phyloP scores from a whole-genome alignment of 2,329 filamentous ascomycete genomes.

The Clonostachys chloroleuca region DNA sequence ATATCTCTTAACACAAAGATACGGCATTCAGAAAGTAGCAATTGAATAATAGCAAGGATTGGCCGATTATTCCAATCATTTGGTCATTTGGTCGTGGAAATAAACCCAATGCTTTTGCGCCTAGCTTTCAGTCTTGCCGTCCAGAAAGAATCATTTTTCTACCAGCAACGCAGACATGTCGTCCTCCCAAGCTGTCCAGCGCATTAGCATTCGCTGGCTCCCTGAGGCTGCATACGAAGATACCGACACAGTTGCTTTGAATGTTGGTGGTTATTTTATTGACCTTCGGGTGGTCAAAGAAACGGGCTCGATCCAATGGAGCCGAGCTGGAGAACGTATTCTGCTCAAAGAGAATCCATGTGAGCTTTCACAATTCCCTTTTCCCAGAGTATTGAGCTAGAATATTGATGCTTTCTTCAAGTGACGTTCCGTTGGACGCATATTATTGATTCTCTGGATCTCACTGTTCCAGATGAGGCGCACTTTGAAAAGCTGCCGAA shows the following conservation, averaged over 20 bases:
- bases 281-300: slow-evolving; percentile 7
- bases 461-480: slow-evolving; percentile 10
- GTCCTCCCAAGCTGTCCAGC: slow-evolving; percentile 9
- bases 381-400: background rate
- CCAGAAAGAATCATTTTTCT: too few relatives aligned
- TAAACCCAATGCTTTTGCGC: too few relatives aligned
- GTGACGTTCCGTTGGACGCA: slow-evolving; percentile 14
- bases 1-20: too few relatives aligned
- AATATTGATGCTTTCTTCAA: background rate
- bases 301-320: slow-evolving; percentile 10
- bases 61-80: too few relatives aligned
- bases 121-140: too few relatives aligned
- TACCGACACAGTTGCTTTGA: slow-evolving; percentile 13
- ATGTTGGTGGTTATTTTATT: slow-evolving; percentile 14
- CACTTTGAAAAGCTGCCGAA: slow-evolving; percentile 10
- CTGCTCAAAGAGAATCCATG: slow-evolving; percentile 8
- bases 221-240: slow-evolving; percentile 12
- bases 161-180: background rate
- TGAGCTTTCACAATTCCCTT: background rate
- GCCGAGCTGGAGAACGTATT: slow-evolving; percentile 10
- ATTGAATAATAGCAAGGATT: too few relatives aligned
- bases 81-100: too few relatives aligned
- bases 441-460: slow-evolving; percentile 12
- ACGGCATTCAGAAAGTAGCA: too few relatives aligned
- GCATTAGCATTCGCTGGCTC: slow-evolving; percentile 14